Evolutionary conservation across 2,329 filamentous ascomycete genomes (phyloP).

Genomic region (Exserohilum turcica): DNA sequence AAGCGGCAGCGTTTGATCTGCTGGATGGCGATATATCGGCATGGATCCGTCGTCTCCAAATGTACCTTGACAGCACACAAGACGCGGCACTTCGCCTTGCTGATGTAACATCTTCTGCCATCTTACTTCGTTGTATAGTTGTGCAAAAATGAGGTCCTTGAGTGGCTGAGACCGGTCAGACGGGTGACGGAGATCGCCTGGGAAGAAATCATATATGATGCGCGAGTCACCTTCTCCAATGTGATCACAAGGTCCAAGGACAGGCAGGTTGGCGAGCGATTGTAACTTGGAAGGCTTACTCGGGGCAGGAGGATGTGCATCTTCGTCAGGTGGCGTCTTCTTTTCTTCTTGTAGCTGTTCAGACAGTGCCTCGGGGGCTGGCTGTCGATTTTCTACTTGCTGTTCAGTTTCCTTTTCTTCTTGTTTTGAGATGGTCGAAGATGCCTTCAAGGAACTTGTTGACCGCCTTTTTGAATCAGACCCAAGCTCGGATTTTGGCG

Average conservation of each 20-base stretch:
- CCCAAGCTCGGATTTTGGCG: slow-evolving; percentile 31
- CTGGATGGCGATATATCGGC: slow-evolving; percentile 93
- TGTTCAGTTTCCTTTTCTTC: slow-evolving; percentile 12
- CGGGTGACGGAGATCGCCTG: slow-evolving; percentile 44
- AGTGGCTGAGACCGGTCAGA: slow-evolving; percentile 48
- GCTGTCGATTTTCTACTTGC: slow-evolving; percentile 6
- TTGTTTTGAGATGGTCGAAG: slow-evolving; percentile 12
- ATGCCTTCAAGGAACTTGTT: slow-evolving; percentile 11
- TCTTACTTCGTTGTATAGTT: slow-evolving; percentile 72
- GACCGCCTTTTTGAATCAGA: slow-evolving; percentile 28
- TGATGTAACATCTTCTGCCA: slow-evolving; percentile 96
- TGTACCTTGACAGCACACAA: slow-evolving; percentile 86
- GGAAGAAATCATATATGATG: slow-evolving; percentile 72
- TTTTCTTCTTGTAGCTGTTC: background rate
- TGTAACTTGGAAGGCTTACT: slow-evolving; percentile 40
- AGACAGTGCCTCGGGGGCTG: background rate
- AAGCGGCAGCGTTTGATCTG: slow-evolving; percentile 82
- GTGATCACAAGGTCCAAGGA: slow-evolving; percentile 56
- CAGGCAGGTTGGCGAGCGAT: slow-evolving; percentile 46
- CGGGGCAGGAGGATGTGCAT: slow-evolving; percentile 10
- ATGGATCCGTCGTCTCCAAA: slow-evolving; percentile 71
- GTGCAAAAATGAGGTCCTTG: slow-evolving; percentile 67
- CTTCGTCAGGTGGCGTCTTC: background rate
- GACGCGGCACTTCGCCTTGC: slow-evolving; percentile 85
- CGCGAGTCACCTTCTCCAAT: slow-evolving; percentile 83